Evolutionary conservation across 164 flowering plant genomes (phyloP), one percentile per base, ranked within the genome.

Genomic region (Vitis amurensis): DNA sequence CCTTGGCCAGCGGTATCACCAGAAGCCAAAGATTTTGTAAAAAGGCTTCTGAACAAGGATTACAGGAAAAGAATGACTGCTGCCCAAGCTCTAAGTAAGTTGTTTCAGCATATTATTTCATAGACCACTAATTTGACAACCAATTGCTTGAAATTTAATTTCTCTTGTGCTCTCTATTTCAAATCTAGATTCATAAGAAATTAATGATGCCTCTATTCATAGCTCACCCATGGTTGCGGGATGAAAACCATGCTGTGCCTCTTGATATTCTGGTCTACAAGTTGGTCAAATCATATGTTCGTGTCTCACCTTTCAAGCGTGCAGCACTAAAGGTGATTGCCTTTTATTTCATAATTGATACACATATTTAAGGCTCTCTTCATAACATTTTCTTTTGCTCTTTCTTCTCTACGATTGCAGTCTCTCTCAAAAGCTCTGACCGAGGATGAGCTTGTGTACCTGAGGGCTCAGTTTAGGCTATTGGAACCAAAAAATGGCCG

Each of bases 201-300:
- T 51, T 53, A 50, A 47, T 17, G 7, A 12, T 17, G 56, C 67
- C 50, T 73, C 1, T 68, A 13, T 83, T 65, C 81, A 74, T 96
- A 96, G 99, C 92, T 80, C 99, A 96, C 67, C 98, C 98, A 62
- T 96, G 99, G 99, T 79, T 96, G 65, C 86, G 88, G 67, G 84
- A 85, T 75, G 86, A 79, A 64, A 83, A 73, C 44, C 70, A 61
- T 44, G 73, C 75, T 61, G 80, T 92, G 56, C 97, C 98, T 59
- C 78, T 96, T 63, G 99, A 96, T 81, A 85, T 89, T 73, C 68
- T 84, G 65, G 73, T 89, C 55, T 96, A 85, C 82, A 96, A 88
- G 81, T 74, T 88, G 71, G 89, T 96, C 76, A 96, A 92, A 83
- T 81, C 94, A 63, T 96, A 96, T 79, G 70, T 92, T 67, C 93